Evolutionary conservation across 306 rosid species (phyloP).

Genomic region (Trifolium fragiferum): DNA sequence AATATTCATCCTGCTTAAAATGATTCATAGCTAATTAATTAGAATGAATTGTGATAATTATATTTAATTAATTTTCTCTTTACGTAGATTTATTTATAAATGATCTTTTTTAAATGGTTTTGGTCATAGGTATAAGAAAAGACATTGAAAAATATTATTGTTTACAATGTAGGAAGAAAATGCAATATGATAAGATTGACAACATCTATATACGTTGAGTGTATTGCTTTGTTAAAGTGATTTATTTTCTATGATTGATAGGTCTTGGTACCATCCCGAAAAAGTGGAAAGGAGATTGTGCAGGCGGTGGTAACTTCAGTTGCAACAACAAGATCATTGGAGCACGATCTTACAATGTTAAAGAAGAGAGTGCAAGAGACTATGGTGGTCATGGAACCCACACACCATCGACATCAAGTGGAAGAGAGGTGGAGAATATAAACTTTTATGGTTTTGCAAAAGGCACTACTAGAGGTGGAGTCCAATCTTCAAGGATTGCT

Average conservation of each 20-base stretch:
- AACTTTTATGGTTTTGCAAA: too few relatives aligned
- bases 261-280: conserved; percentile 34
- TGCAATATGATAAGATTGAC: neutral
- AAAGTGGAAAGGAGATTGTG: conserved; percentile 43
- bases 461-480: too few relatives aligned
- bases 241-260: neutral
- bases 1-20: neutral
- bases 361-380: conserved; percentile 16
- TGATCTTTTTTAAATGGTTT: neutral
- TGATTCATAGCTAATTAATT: too few relatives aligned
- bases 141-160: neutral
- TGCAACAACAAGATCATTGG: conserved; percentile 52
- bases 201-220: neutral
- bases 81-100: neutral
- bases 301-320: conserved; percentile 25
- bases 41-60: neutral
- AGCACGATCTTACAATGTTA: neutral
- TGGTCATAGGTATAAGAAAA: neutral
- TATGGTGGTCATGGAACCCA: conserved; percentile 41
- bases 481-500: conserved; percentile 35
- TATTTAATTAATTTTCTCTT: neutral
- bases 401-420: conserved; percentile 37
- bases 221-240: neutral
- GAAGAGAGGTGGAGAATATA: conserved; percentile 15
- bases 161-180: neutral